Percentiles rank a stretch among this genome's conserved stretches.
Evolutionary conservation across 257 asterid genomes (phyloP).

Genomic region (Ajuga chamaepitys): DNA sequence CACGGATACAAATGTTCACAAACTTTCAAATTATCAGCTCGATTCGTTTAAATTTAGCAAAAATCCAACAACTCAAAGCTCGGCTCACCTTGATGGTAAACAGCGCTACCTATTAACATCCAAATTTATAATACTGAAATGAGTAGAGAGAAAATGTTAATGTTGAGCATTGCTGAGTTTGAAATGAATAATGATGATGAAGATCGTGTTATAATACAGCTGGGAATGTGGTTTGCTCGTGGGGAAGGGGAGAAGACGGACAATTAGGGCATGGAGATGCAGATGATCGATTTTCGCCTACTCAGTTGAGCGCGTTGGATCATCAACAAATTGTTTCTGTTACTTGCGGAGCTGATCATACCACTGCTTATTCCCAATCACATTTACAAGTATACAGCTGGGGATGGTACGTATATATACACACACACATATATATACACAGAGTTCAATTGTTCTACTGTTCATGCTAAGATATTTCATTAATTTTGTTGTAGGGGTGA

Average conservation of each 20-base stretch:
- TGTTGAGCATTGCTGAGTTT: not conserved
- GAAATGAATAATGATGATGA: constrained; percentile 3
- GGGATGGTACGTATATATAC: constrained; percentile 81
- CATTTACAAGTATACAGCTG: constrained; percentile 72
- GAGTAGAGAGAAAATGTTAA: not conserved
- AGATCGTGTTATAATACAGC: constrained; percentile 39
- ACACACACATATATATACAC: no score
- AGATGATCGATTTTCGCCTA: constrained; percentile 78
- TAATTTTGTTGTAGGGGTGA: constrained; percentile 72
- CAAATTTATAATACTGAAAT: not conserved
- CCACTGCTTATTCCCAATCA: constrained; percentile 78
- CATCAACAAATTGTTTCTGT: constrained; percentile 68
- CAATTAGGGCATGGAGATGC: constrained; percentile 98
- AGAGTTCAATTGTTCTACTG: not conserved
- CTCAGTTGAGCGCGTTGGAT: constrained; percentile 79
- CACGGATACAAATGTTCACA: no score
- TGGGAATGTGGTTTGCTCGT: constrained; percentile 83
- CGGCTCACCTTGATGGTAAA: no score
- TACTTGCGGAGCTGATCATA: constrained; percentile 91
- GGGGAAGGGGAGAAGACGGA: constrained; percentile 99
- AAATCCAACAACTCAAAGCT: no score
- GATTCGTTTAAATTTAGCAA: no score
- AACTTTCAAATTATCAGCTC: no score
- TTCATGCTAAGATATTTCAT: not conserved
- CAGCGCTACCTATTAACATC: no score